Evolutionary conservation across 1,139 yeast genomes (phyloP), one percentile per base, ranked within the genome.

Genomic region (Scheffersomyces titani): DNA sequence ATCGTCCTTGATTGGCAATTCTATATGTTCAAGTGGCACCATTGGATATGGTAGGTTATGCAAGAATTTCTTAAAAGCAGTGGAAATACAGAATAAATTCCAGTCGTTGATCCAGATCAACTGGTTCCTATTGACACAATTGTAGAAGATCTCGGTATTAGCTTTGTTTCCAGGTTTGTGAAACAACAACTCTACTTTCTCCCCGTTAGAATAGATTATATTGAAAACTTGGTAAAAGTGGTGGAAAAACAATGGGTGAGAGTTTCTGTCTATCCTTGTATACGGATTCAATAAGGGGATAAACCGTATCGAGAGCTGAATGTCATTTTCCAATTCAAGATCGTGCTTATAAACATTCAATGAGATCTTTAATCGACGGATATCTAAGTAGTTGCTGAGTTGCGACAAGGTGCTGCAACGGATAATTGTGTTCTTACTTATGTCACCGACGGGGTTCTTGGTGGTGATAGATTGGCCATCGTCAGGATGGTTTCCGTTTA

Each of bases 311-410:
- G 68, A 56, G 22, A 70, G 62, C 9, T 57, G 57, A 9, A 74
- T 57, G 16, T 63, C 65, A n/a, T 62, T 62, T 55, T 73, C 77
- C 48, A 75, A 59, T 9, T 52, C 44, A 49, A 69, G 61, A 67
- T 81, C 75, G 63, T 78, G 71, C 65, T 78, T 67, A 70, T 91
- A 92, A 3, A 92, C 90, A 52, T 85, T 84, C 47, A 92, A 80
- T 1, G 96, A 89, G 52, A 94, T 88, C 63, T 93, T 88, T 55
- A 94, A 74, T 57, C 81, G 81, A 4, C 96, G 88, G 54, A 94
- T 84, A 70, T 92, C 97, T 19, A 92, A 75, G 60, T 81, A 73
- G 52, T 80, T 78, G 5, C 93, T 85, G 57, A 94, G 77, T 49
- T 83, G 87, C 13, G 89, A 78, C 40, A 94, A 72, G 54, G 83